Percentiles rank a stretch among this genome's conserved stretches.
phyloP scores from a whole-genome alignment of 108 stramenopile genomes.

The Cafeteria roenbergensis region DNA sequence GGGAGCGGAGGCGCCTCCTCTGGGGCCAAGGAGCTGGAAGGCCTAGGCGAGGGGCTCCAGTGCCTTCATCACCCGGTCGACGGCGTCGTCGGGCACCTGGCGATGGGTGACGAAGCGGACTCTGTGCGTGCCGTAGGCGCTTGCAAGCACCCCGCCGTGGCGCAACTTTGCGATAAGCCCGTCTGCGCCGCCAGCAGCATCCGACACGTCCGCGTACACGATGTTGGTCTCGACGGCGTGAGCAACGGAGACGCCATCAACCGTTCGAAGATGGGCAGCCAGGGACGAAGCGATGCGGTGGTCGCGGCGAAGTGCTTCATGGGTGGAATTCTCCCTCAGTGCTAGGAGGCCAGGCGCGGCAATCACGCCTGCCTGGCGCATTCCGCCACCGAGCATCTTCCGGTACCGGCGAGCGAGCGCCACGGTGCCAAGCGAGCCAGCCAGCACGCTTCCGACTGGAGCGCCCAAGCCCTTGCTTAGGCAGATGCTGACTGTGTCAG shows the following conservation, averaged over 20 bases:
- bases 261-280: constrained; percentile 22
- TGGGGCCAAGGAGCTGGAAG: too few species aligned
- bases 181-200: too few species aligned
- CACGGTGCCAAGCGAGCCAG: constrained; percentile 53
- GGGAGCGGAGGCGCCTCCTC: too few species aligned
- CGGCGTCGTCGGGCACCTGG: too few species aligned
- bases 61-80: too few species aligned
- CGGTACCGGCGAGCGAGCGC: constrained; percentile 63
- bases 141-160: too few species aligned
- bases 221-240: constrained; percentile 35
- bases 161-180: too few species aligned
- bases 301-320: constrained; percentile 67
- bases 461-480: constrained; percentile 90
- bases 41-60: too few species aligned
- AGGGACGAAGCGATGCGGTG: constrained; percentile 27
- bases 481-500: constrained; percentile 77
- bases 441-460: constrained; percentile 77
- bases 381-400: constrained; percentile 87
- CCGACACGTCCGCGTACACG: too few species aligned
- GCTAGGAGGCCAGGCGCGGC: constrained; percentile 77
- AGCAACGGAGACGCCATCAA: constrained; percentile 14
- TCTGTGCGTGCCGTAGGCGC: too few species aligned
- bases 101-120: too few species aligned
- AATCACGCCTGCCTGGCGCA: constrained; percentile 81
- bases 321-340: constrained; percentile 59